Evolutionary conservation across 208 protist species (phyloP).

Genomic region (Acanthamoeba castellanii): DNA sequence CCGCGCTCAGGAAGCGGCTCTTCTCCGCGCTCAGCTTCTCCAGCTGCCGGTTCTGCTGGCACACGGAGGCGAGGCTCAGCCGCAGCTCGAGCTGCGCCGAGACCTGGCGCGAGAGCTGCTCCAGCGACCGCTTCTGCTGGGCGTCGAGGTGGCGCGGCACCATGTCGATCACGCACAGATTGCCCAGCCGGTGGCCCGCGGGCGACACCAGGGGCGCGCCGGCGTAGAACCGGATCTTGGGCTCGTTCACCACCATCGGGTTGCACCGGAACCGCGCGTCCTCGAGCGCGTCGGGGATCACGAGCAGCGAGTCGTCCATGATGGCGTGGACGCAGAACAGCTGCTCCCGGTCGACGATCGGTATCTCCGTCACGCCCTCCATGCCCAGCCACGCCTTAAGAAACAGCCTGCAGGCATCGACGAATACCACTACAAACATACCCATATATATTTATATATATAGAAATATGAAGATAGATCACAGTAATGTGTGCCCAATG

Average conservation of each 20-base stretch:
- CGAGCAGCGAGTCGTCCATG: background rate
- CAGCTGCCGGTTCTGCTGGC: background rate
- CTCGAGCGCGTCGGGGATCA: background rate
- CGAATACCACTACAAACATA: background rate
- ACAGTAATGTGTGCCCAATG: too few relatives aligned
- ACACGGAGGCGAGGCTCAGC: background rate
- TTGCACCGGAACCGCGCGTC: constrained; percentile 36
- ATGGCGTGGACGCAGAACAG: background rate
- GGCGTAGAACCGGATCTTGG: constrained; percentile 23
- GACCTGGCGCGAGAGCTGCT: constrained; percentile 7
- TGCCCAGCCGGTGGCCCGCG: background rate
- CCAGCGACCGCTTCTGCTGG: background rate
- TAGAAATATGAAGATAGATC: too few relatives aligned
- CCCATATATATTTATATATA: too few relatives aligned
- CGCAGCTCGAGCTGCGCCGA: constrained; percentile 19
- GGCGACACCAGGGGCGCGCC: constrained; percentile 43
- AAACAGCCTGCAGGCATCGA: background rate
- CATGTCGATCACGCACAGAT: background rate
- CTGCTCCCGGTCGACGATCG: background rate
- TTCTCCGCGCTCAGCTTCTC: constrained; percentile 6
- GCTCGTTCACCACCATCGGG: background rate
- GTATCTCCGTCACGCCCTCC: background rate
- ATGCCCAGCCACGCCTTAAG: background rate
- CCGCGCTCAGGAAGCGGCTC: constrained; percentile 8
- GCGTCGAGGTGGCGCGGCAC: constrained; percentile 4